phyloP scores from a whole-genome alignment of 2,329 filamentous ascomycete species.

The Thelonectria blattea region DNA sequence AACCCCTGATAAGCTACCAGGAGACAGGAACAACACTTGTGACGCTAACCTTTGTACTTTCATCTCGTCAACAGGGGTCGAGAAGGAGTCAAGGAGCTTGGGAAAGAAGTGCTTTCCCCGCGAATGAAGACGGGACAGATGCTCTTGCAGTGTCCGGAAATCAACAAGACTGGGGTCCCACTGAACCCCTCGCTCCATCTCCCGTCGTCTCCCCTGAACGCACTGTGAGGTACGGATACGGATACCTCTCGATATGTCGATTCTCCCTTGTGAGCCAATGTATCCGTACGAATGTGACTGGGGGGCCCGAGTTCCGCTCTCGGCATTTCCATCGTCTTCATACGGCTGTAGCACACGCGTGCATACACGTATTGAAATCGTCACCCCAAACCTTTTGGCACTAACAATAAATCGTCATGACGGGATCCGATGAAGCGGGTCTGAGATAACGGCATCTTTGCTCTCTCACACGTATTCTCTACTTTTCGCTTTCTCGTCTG shows the following conservation, averaged over 20 bases:
- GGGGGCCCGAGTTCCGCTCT: slow-evolving; percentile 28
- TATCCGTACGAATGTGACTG: neutral
- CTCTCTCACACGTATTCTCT: neutral
- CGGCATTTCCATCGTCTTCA: slow-evolving; percentile 4
- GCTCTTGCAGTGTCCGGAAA: too few species aligned
- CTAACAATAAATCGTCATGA: slow-evolving; percentile 2
- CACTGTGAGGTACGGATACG: too few species aligned
- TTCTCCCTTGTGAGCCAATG: neutral
- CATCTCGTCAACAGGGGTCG: too few species aligned
- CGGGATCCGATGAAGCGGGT: neutral
- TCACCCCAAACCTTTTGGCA: neutral
- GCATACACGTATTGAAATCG: slow-evolving; percentile 12
- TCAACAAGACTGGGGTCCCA: too few species aligned
- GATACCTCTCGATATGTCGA: neutral
- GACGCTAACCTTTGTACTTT: too few species aligned
- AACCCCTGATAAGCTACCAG: too few species aligned
- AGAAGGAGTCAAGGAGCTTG: neutral
- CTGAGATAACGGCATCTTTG: slow-evolving; percentile 2
- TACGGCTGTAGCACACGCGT: slow-evolving; percentile 11
- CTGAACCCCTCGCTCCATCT: too few species aligned
- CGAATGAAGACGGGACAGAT: neutral
- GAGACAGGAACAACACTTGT: too few species aligned
- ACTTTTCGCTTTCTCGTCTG: neutral
- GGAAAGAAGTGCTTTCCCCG: neutral
- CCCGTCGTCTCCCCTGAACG: too few species aligned